Percentiles rank a stretch among this genome's conserved stretches.
Evolutionary conservation across 148 eudicot species (phyloP).

Genomic region (Linanthus parryae): DNA sequence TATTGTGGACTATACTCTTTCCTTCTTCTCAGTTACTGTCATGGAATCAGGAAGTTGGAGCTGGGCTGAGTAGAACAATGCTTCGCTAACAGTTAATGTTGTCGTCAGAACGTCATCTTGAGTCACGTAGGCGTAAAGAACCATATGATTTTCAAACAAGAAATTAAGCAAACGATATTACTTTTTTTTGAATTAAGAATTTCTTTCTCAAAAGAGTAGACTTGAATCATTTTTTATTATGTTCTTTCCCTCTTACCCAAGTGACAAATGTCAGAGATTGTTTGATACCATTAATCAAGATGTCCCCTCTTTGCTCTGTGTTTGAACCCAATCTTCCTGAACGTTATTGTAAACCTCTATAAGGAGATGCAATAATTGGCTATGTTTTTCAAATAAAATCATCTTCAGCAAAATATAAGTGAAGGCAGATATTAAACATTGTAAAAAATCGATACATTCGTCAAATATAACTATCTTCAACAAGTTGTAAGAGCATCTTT

Average conservation of each 20-base stretch:
- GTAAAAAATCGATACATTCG: too few species aligned
- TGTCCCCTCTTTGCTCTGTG: not conserved
- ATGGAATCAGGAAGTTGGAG: slow-evolving; percentile 42
- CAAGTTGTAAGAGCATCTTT: too few species aligned
- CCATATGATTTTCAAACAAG: not conserved
- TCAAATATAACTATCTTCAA: too few species aligned
- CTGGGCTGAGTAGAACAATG: slow-evolving; percentile 49
- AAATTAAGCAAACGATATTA: not conserved
- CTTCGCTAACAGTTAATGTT: slow-evolving; percentile 41
- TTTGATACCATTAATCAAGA: slow-evolving; percentile 28
- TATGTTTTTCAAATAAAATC: too few species aligned
- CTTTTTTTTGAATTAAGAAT: not conserved
- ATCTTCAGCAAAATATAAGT: too few species aligned
- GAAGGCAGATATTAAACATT: too few species aligned
- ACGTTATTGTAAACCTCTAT: too few species aligned
- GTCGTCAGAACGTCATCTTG: slow-evolving; percentile 47
- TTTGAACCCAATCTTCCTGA: slow-evolving; percentile 13
- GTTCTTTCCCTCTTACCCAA: slow-evolving; percentile 18
- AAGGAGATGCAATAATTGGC: too few species aligned
- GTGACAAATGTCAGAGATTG: slow-evolving; percentile 35
- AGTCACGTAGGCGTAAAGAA: slow-evolving; percentile 40
- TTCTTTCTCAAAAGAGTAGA: not conserved
- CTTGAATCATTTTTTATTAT: too few species aligned
- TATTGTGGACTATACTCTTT: slow-evolving; percentile 37
- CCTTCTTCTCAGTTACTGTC: slow-evolving; percentile 26